Evolutionary conservation across 192 early-diverging fungal species (phyloP).

Genomic region (Coemansia pectinata): DNA sequence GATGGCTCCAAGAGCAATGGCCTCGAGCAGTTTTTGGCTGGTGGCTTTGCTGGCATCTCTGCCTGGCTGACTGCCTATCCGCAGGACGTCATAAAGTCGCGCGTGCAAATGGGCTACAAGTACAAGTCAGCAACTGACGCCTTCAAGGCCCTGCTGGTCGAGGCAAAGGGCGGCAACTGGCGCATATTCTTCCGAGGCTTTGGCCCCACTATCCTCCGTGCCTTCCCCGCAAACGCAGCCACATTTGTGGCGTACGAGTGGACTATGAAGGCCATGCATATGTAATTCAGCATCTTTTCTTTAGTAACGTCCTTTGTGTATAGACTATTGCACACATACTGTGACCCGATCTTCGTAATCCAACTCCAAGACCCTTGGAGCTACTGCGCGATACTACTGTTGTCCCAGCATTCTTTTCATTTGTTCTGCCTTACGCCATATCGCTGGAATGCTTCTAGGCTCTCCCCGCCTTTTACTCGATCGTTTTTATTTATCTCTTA

Average conservation of each 20-base stretch:
- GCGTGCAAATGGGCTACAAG: slow-evolving; percentile 60
- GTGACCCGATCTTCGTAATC: not conserved
- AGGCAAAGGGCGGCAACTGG: slow-evolving; percentile 44
- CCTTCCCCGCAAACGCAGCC: slow-evolving; percentile 78
- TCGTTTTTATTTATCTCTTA: not conserved
- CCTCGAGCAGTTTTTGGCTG: slow-evolving; percentile 69
- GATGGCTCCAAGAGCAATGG: slow-evolving; percentile 56
- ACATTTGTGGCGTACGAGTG: slow-evolving; percentile 81
- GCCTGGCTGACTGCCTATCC: slow-evolving; percentile 88
- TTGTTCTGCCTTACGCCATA: not conserved
- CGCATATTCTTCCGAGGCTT: slow-evolving; percentile 56
- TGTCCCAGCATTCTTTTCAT: not conserved
- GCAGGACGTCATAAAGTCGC: slow-evolving; percentile 79
- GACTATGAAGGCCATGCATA: slow-evolving; percentile 37
- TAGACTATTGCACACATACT: not conserved
- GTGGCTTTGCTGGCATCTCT: slow-evolving; percentile 74
- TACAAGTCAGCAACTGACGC: slow-evolving; percentile 53
- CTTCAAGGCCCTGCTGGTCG: slow-evolving; percentile 58
- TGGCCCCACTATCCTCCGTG: slow-evolving; percentile 53
- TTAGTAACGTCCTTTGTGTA: not conserved
- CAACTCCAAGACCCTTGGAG: not conserved
- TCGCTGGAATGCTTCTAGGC: not conserved
- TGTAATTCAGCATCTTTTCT: not conserved
- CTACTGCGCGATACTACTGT: not conserved
- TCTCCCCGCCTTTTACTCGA: not conserved